phyloP scores from a whole-genome alignment of 805 yeast genomes.

The Candida saitoana region DNA sequence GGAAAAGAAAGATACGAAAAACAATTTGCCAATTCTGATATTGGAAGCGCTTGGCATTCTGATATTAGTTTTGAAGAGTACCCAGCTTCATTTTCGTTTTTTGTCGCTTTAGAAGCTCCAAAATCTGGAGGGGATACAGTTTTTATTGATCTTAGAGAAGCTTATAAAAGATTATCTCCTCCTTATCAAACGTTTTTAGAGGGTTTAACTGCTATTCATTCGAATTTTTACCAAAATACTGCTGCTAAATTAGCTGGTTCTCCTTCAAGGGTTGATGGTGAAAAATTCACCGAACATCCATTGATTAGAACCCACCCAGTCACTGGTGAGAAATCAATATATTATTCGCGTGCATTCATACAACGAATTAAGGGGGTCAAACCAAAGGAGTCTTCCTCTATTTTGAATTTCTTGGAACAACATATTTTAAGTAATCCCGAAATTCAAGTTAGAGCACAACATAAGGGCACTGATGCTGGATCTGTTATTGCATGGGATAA shows the following conservation, averaged over 20 bases:
- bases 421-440: conserved; percentile 22
- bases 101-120: conserved; percentile 24
- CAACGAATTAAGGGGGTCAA: conserved; percentile 22
- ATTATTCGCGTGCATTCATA: conserved; percentile 18
- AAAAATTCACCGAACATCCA: conserved; percentile 22
- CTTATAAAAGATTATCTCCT: conserved; percentile 22
- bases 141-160: conserved; percentile 22
- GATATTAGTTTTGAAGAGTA: conserved; percentile 23
- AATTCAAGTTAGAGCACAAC: conserved; percentile 22
- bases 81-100: conserved; percentile 22
- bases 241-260: conserved; percentile 12
- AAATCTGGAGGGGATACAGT: conserved; percentile 26
- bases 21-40: conserved; percentile 13
- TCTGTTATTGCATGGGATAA: conserved; percentile 26
- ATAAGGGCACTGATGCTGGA: conserved; percentile 19
- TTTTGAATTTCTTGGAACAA: conserved; percentile 19
- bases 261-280: conserved; percentile 16
- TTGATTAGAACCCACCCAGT: conserved; percentile 27
- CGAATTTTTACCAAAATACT: conserved; percentile 20
- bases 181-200: conserved; percentile 19
- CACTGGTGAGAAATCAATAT: conserved; percentile 22
- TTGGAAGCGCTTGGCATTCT: conserved; percentile 19
- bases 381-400: conserved; percentile 17
- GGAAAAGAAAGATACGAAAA: conserved; percentile 14
- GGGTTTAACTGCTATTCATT: conserved; percentile 19